A percentile compares a stretch with the other conserved stretches of the same genome.
phyloP scores from a whole-genome alignment of 352 stramenopile species.

The Pythium aquatile region DNA sequence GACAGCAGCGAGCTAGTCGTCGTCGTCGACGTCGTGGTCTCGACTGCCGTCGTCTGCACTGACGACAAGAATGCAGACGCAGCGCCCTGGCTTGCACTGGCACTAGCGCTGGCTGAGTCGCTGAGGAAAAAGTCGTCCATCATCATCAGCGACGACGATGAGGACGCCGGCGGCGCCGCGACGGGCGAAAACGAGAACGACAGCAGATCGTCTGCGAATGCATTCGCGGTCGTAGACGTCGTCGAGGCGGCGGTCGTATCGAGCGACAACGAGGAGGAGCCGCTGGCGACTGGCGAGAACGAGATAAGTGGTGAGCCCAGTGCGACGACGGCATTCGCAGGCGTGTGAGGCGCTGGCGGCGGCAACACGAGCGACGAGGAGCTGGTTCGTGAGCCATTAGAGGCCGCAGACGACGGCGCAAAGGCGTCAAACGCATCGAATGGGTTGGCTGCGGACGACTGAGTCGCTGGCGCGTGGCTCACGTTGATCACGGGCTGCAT shows the following conservation, averaged over 20 bases:
- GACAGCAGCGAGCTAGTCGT: constrained; percentile 43
- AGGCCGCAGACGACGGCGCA: background rate
- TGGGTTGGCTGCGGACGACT: constrained; percentile 3
- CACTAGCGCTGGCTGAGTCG: background rate
- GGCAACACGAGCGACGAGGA: constrained; percentile 1
- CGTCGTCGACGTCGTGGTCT: background rate
- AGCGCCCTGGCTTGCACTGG: background rate
- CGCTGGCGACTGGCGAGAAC: constrained; percentile 24
- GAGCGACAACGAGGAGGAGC: background rate
- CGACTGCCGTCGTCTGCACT: background rate
- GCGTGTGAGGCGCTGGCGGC: background rate
- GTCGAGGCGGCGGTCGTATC: background rate
- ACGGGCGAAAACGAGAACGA: constrained; percentile 15
- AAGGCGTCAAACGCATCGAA: constrained; percentile 24
- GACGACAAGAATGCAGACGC: background rate
- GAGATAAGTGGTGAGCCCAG: constrained; percentile 27
- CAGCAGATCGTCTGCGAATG: constrained; percentile 18
- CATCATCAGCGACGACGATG: constrained; percentile 18
- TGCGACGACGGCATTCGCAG: background rate
- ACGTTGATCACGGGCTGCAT: background rate
- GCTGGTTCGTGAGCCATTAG: background rate
- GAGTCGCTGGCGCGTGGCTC: background rate
- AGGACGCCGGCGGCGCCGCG: constrained; percentile 4
- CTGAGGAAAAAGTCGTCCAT: constrained; percentile 17
- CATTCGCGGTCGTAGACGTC: background rate